These are phyloP conservation scores for Tolypocladium capitatum DNA, from an alignment of 2,329 filamentous ascomycete genomes.

Conservation along the genomic window DNA sequence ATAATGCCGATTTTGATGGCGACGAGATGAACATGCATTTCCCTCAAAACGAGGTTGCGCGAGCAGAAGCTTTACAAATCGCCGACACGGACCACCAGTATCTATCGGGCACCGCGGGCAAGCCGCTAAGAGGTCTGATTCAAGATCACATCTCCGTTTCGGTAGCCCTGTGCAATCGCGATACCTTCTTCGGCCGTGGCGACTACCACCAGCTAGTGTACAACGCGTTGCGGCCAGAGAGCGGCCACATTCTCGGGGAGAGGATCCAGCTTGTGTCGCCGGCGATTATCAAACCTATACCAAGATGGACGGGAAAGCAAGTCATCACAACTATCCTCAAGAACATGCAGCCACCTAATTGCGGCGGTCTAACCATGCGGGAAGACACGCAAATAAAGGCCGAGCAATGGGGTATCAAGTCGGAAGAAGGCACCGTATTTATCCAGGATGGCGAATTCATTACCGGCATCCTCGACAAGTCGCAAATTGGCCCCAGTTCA, in stretches of 20 bases:
- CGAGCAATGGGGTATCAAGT: slow-evolving; percentile 64
- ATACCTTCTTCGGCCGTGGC: slow-evolving; percentile 77
- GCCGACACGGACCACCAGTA: slow-evolving; percentile 98
- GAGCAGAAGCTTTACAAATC: slow-evolving; percentile 83
- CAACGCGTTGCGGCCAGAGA: slow-evolving; percentile 76
- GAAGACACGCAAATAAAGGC: slow-evolving; percentile 66
- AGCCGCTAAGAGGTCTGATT: slow-evolving; percentile 87
- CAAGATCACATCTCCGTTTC: slow-evolving; percentile 97
- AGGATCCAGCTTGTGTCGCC: slow-evolving; percentile 71
- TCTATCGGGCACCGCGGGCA: slow-evolving; percentile 82
- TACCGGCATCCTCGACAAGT: slow-evolving; percentile 87
- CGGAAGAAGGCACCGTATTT: slow-evolving; percentile 69
- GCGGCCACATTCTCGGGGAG: slow-evolving; percentile 72
- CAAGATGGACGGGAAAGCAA: slow-evolving; percentile 92
- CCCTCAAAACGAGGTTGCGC: slow-evolving; percentile 88
- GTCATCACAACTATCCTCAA: slow-evolving; percentile 84
- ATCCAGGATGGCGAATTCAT: slow-evolving; percentile 81
- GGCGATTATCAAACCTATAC: slow-evolving; percentile 66
- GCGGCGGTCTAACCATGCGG: slow-evolving; percentile 64
- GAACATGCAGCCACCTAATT: slow-evolving; percentile 72
- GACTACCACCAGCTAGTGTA: slow-evolving; percentile 95
- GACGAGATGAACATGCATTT: slow-evolving; percentile 99
- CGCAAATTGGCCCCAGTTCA: slow-evolving; percentile 76
- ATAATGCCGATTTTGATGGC: slow-evolving; percentile 98
- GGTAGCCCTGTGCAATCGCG: slow-evolving; percentile 77